Percentiles rank a stretch among this genome's conserved stretches.
phyloP scores from a whole-genome alignment of 495 filamentous ascomycete species.

The Tirmania nivea region DNA sequence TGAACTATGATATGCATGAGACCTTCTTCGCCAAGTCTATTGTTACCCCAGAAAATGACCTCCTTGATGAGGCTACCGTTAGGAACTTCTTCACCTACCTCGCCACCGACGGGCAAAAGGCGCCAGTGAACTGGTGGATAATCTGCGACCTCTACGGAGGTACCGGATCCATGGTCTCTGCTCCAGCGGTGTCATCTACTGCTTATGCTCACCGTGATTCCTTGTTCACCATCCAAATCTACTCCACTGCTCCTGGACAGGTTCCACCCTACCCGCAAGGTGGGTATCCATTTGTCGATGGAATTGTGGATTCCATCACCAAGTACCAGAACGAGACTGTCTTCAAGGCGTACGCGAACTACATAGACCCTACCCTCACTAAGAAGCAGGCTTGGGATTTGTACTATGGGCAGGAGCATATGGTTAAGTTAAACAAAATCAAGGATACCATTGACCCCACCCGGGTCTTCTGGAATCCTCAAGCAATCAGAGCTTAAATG shows the following conservation, averaged over 20 bases:
- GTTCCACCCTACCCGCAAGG: conserved; percentile 20
- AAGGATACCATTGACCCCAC: conserved; percentile 35
- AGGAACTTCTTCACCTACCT: conserved; percentile 29
- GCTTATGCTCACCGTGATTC: conserved; percentile 39
- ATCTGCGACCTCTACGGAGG: conserved; percentile 38
- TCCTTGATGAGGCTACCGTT: conserved; percentile 22
- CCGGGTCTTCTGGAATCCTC: conserved; percentile 41
- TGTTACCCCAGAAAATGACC: conserved; percentile 15
- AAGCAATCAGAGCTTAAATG: conserved; percentile 25
- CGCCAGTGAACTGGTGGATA: conserved; percentile 27
- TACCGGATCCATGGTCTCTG: conserved; percentile 25
- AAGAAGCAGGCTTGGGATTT: conserved; percentile 26
- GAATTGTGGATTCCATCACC: conserved; percentile 17
- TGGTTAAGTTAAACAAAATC: conserved; percentile 25
- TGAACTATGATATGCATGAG: conserved; percentile 21
- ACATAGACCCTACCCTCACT: conserved; percentile 40
- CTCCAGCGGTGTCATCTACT: conserved; percentile 25
- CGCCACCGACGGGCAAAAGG: conserved; percentile 12
- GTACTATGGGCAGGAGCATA: conserved; percentile 32
- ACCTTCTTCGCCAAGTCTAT: conserved; percentile 33
- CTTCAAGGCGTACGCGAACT: conserved; percentile 44
- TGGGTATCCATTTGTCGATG: conserved; percentile 27
- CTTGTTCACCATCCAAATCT: conserved; percentile 36
- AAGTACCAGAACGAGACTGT: conserved; percentile 20
- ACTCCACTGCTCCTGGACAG: conserved; percentile 21